phyloP scores from a whole-genome alignment of 2,329 filamentous ascomycete genomes.

The Trichophyton simii region DNA sequence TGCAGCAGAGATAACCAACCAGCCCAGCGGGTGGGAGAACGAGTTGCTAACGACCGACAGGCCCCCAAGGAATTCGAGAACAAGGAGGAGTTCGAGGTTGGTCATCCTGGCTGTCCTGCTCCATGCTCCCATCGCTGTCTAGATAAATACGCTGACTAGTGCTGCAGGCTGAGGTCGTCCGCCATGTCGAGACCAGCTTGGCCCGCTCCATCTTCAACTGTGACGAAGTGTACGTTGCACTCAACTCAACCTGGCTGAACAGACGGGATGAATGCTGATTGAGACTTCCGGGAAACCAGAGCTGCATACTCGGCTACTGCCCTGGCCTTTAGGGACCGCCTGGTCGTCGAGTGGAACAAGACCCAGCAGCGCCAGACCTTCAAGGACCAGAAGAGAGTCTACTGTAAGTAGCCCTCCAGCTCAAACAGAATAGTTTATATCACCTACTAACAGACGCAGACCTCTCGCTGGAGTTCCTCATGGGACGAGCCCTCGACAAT shows the following conservation, averaged over 20 bases:
- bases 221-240: slow-evolving; percentile 54
- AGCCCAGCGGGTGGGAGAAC: no score
- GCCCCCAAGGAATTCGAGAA: slow-evolving; percentile 57
- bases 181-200: slow-evolving; percentile 90
- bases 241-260: neutral
- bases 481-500: slow-evolving; percentile 94
- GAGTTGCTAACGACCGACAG: slow-evolving; percentile 22
- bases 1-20: no score
- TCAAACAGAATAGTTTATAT: no score
- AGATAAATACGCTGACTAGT: neutral
- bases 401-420: slow-evolving; percentile 44
- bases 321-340: slow-evolving; percentile 79
- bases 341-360: slow-evolving; percentile 94
- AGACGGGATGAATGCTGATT: neutral
- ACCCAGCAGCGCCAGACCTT: slow-evolving; percentile 95
- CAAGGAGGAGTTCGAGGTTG: slow-evolving; percentile 64
- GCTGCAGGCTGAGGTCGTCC: slow-evolving; percentile 63
- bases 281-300: slow-evolving; percentile 23
- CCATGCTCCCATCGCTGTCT: neutral
- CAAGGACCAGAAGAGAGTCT: slow-evolving; percentile 80
- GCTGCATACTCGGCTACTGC: slow-evolving; percentile 87
- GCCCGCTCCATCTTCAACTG: slow-evolving; percentile 97
- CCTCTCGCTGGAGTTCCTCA: slow-evolving; percentile 90
- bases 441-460: slow-evolving; percentile 36
- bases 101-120: neutral